Evolutionary conservation across 2,329 filamentous ascomycete species (phyloP).

Genomic region (Cladobotryum protrusum): DNA sequence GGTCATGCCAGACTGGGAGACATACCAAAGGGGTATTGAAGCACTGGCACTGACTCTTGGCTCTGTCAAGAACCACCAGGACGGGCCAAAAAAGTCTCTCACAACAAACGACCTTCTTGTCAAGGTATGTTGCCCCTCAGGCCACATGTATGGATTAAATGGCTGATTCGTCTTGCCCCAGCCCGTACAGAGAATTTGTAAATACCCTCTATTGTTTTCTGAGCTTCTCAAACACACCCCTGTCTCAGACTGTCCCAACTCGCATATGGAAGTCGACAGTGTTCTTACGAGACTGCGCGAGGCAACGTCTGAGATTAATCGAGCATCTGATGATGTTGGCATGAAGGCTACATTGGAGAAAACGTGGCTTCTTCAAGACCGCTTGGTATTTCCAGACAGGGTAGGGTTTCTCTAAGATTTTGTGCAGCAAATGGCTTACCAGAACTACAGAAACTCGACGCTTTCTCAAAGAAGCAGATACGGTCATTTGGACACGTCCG

Average conservation of each 20-base stretch:
- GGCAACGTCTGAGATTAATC: slow-evolving; percentile 73
- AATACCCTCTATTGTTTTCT: slow-evolving; percentile 80
- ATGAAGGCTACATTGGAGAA: slow-evolving; percentile 67
- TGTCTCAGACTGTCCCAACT: slow-evolving; percentile 75
- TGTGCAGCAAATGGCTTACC: slow-evolving; percentile 2
- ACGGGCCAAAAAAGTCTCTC: slow-evolving; percentile 65
- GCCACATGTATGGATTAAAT: not conserved
- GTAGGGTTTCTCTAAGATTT: slow-evolving; percentile 39
- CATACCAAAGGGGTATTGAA: slow-evolving; percentile 81
- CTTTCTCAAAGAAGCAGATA: slow-evolving; percentile 57
- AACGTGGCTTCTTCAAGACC: slow-evolving; percentile 79
- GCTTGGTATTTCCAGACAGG: slow-evolving; percentile 66
- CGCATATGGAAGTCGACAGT: slow-evolving; percentile 73
- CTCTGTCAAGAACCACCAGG: slow-evolving; percentile 58
- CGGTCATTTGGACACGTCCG: slow-evolving; percentile 73
- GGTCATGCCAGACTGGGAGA: slow-evolving; percentile 65
- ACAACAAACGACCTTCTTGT: slow-evolving; percentile 83
- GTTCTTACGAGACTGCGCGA: slow-evolving; percentile 66
- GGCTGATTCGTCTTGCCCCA: slow-evolving; percentile 29
- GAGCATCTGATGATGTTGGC: slow-evolving; percentile 69
- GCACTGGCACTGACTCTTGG: slow-evolving; percentile 69
- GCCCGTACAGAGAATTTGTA: slow-evolving; percentile 89
- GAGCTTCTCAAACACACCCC: slow-evolving; percentile 80
- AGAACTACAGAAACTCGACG: slow-evolving; percentile 38
- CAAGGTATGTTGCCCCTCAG: slow-evolving; percentile 52